Evolutionary conservation across 331 rosid genomes (phyloP).

Genomic region (Malus hybrid): DNA sequence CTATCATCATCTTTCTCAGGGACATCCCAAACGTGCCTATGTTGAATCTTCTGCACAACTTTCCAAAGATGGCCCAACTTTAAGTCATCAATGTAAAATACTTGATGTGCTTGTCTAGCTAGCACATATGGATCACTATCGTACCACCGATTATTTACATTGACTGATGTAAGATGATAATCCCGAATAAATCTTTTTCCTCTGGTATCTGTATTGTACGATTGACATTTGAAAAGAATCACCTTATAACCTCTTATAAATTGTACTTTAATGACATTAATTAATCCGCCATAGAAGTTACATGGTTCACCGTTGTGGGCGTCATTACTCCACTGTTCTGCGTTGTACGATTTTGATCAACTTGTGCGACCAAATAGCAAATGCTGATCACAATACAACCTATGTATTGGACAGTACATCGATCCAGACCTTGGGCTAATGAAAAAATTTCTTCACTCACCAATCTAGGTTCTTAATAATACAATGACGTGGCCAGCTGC

Average conservation of each 20-base stretch:
- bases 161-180: too few relatives aligned
- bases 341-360: neutral
- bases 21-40: neutral
- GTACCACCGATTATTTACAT: too few relatives aligned
- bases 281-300: neutral
- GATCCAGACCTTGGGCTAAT: neutral
- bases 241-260: neutral
- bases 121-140: too few relatives aligned
- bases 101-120: too few relatives aligned
- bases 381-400: neutral
- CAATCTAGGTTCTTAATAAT: neutral
- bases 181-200: too few relatives aligned
- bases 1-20: neutral
- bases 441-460: neutral
- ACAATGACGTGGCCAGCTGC: neutral
- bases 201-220: too few relatives aligned
- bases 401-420: neutral
- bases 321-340: neutral
- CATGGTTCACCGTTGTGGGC: neutral
- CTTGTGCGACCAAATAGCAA: neutral
- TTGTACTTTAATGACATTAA: neutral
- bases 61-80: neutral
- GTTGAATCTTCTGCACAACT: neutral
- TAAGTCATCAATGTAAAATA: too few relatives aligned
- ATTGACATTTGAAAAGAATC: neutral